Base-by-base conservation (phyloP, 306 rosid genomes). In the Begonia fuchsioides region DNA sequence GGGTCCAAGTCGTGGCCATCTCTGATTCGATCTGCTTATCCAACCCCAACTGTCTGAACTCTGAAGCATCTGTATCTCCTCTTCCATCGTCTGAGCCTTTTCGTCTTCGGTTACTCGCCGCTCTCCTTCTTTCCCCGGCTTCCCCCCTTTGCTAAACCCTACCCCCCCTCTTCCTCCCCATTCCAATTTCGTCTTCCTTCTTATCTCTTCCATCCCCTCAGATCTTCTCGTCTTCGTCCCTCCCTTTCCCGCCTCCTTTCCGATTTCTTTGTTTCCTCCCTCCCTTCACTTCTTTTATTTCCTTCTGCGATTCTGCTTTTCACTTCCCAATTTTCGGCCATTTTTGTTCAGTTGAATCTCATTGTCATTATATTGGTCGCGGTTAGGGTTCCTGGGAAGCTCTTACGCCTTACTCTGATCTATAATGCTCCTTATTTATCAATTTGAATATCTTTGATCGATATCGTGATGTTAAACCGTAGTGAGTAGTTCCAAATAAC, bases 91-190 rank as follows among this genome's bases (percentile, higher is more conserved):
- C 77, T 60, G 63, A 63, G 65, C 26, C 50, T 76, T 58, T 68
- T 70, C 72, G 65, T 60, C 69, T 76, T 74, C 71, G 54, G 63
- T 65, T 69, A 56, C 68, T 78, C 79, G 77, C 72, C 88, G 86
- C 93, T 51, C 67, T 61, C 57, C 32, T 44, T 64, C 58, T 53
- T 59, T 53, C 60, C 48, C 60, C 12, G 43, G 9, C 43, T 11
- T 47, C 10, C 11, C 15, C 18, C 26, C 32, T 38, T 16, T n/a
- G n/a, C 39, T 46, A 80, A 87, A 78, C 94, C 96, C 94, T 83
- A 83, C 63, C 71, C 43, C 75, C 55, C 52, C 67, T 56, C 44
- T 47, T 48, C 45, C 53, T 61, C 17, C 11, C 53, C 43, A 49
- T 8, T 19, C 17, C 16, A 10, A 16, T 32, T 39, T 20, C 60